A percentile compares a stretch with the other conserved stretches of the same genome.
These are phyloP conservation scores for Brassica cretica DNA, from an alignment of 345 rosid genomes.

Conservation along the genomic window DNA sequence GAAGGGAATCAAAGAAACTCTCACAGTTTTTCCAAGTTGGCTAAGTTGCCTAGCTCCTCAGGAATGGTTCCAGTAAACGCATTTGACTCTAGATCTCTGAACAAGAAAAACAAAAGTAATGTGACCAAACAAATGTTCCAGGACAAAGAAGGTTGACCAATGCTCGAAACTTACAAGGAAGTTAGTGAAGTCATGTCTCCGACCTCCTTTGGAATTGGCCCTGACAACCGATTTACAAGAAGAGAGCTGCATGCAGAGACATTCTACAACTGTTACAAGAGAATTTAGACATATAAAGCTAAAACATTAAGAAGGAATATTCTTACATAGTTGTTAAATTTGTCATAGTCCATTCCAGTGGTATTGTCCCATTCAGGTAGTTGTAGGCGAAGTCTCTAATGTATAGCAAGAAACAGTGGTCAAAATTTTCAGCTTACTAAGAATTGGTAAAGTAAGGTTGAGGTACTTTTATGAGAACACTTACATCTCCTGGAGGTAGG, in stretches of 20 bases:
- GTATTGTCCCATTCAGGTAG: conserved; percentile 56
- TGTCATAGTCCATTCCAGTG: conserved; percentile 56
- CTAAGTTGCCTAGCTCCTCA: conserved; percentile 53
- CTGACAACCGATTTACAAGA: conserved; percentile 55
- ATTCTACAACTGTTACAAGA: conserved; percentile 22
- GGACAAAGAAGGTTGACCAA: conserved; percentile 10
- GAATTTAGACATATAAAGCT: not conserved
- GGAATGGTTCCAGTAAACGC: conserved; percentile 57
- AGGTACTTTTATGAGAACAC: conserved; percentile 18
- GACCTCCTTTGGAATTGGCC: conserved; percentile 52
- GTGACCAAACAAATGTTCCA: conserved; percentile 12
- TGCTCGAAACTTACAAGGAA: conserved; percentile 47
- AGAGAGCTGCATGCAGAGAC: conserved; percentile 54
- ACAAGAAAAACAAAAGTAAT: conserved; percentile 14
- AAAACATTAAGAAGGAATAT: not conserved
- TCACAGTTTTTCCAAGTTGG: conserved; percentile 48
- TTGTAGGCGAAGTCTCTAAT: conserved; percentile 58
- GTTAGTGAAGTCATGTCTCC: conserved; percentile 48
- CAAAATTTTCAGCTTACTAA: conserved; percentile 10
- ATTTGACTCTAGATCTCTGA: conserved; percentile 58
- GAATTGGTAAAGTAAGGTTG: not conserved
- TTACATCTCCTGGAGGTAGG: conserved; percentile 52
- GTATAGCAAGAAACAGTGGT: conserved; percentile 9
- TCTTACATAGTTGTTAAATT: conserved; percentile 55
- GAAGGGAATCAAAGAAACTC: conserved; percentile 20